These are phyloP conservation scores for Coemansia sp. DNA, from an alignment of 192 early-diverging fungal species.

Conservation along the genomic window DNA sequence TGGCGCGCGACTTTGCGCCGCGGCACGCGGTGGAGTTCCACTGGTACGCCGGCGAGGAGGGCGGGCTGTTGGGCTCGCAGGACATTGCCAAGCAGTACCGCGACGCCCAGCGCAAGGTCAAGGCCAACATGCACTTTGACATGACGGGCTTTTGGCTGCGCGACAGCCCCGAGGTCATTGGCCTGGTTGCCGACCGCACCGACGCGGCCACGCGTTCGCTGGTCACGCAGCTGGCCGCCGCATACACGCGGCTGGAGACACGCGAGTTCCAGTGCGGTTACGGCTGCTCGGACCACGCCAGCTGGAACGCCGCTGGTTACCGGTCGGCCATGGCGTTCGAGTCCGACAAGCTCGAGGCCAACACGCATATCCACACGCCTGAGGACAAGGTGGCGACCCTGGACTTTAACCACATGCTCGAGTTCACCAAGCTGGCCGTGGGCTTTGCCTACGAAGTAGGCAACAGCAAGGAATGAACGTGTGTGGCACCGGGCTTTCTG, in stretches of 20 bases:
- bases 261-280: constrained; percentile 82
- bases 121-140: constrained; percentile 80
- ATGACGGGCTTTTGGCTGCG: constrained; percentile 87
- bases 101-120: constrained; percentile 28
- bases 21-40: constrained; percentile 91
- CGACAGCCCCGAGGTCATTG: constrained; percentile 62
- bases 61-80: constrained; percentile 81
- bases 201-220: constrained; percentile 56
- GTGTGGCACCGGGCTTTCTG: too few species aligned
- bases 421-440: constrained; percentile 79
- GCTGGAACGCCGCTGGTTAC: constrained; percentile 85
- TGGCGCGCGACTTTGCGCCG: constrained; percentile 80
- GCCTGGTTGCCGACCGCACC: constrained; percentile 78
- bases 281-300: constrained; percentile 85
- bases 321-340: constrained; percentile 82
- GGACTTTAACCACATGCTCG: constrained; percentile 80
- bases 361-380: constrained; percentile 80
- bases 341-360: constrained; percentile 63
- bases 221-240: constrained; percentile 56
- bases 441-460: constrained; percentile 84
- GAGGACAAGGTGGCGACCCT: constrained; percentile 73
- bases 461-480: constrained; percentile 8
- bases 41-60: constrained; percentile 91
- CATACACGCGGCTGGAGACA: constrained; percentile 66
- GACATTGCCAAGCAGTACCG: constrained; percentile 68